Base-by-base conservation (phyloP, 2,329 filamentous ascomycete species). In the Ophiostoma sp. region DNA sequence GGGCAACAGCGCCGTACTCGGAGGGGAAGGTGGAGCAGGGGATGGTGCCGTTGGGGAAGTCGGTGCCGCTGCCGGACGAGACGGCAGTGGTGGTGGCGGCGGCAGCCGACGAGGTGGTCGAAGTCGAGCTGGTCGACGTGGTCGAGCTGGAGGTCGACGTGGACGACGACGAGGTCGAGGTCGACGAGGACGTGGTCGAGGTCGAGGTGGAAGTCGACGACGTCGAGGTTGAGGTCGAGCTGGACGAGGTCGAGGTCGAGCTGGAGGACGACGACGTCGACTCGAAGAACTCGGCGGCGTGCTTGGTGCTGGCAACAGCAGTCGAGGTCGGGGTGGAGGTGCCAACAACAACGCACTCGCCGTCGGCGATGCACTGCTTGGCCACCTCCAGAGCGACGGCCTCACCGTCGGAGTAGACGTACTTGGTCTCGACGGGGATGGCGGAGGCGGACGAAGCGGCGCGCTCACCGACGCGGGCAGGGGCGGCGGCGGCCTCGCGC, bases 41-140 rank as follows among this genome's bases (percentile, higher is more conserved):
- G 69, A 96, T 76, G 75, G 87, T 79, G 72, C 92, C 92, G 79
- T 90, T 89, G 15, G 90, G 91, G 84, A 98, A 98, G 8, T 88
- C 81, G 20, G 81, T 80, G 68, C 91, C 91, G 15, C 64, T 67
- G 68, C 52, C 65, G 27, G 67, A 44, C 23, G 60, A 48, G 62
- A 35, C 17, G 23, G 36, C 31, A 20, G 13, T 31, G 54, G 79
- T 75, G 5, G 79, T 75, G 41, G 78, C 76, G 23, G 64, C 17
- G 1, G 68, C 23, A n/a, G 64, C n/a, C n/a, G 72, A 36, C 36
- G 68, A 68, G 66, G 76, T 73, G 70, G 77, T 75, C 27, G 76
- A 73, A 57, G 76, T 75, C 10, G 69, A 54, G 39, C 62, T 57
- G 11, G 65, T 27, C 41, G 67, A 62, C 27, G 44, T n/a, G 10